These are phyloP conservation scores for Solanum lycopersicoides DNA, from an alignment of 257 asterid species.

Conservation along the genomic window DNA sequence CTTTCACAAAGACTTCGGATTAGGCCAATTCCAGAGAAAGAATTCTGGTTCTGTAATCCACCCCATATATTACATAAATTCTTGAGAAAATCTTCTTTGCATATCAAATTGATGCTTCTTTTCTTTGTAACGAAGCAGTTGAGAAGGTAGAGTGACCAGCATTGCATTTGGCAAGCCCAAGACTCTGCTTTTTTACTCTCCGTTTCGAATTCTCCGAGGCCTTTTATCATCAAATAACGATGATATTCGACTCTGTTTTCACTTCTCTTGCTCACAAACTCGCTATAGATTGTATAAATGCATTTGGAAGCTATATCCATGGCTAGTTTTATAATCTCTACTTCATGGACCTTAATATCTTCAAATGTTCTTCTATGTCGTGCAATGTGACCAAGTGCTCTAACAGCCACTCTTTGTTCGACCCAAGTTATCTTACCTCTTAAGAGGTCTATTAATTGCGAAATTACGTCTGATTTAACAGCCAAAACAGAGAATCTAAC, in stretches of 20 bases:
- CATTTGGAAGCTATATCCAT: conserved; percentile 14
- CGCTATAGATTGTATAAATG: background rate
- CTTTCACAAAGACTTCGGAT: conserved; percentile 11
- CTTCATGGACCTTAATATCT: background rate
- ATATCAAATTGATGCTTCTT: background rate
- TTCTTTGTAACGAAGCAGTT: conserved; percentile 10
- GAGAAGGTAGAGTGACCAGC: conserved; percentile 20
- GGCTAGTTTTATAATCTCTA: conserved; percentile 1
- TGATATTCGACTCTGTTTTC: conserved; percentile 11
- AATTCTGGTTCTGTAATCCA: conserved; percentile 6
- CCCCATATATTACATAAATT: conserved; percentile 16
- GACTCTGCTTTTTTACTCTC: conserved; percentile 16
- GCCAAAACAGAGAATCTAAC: conserved; percentile 11
- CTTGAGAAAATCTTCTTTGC: conserved; percentile 8
- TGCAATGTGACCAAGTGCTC: conserved; percentile 24
- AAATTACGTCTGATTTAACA: conserved; percentile 6
- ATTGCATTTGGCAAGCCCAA: conserved; percentile 21
- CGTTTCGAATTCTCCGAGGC: background rate
- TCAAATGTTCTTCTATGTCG: conserved; percentile 9
- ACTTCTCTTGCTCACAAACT: conserved; percentile 4
- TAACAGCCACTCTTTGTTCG: conserved; percentile 26
- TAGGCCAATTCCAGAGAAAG: conserved; percentile 17
- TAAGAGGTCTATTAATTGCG: conserved; percentile 14
- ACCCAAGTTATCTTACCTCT: conserved; percentile 19
- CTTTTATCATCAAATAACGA: background rate